Base-by-base conservation (phyloP, 1,284 basidiomycete genomes). In the Termitomyces sp. region DNA sequence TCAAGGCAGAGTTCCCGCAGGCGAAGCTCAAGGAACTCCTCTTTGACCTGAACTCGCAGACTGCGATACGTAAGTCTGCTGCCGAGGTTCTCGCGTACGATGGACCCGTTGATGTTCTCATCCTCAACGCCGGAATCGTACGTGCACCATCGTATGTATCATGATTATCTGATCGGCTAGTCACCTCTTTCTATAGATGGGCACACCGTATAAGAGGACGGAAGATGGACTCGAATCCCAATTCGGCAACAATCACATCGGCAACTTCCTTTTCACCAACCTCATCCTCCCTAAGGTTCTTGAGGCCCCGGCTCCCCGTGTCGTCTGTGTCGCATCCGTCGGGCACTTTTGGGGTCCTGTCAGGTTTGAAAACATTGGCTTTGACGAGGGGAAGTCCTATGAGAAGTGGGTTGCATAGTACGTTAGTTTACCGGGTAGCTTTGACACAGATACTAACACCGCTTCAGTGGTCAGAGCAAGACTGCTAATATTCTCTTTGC, bases 221-320 rank as follows among this genome's bases (percentile, higher is more conserved):
- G 41, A 28, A 8, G 52, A 57, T 18, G 53, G 53, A 9, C 49
- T 54, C 13, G 53, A 57, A 33, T 45, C 21, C 10, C 56, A 57
- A 19, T 57, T 57, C 30, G 56, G 45, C 31, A 54, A 40, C 21
- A 57, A 57, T 31, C 56, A 57, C 21, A 49, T 57, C 3, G 50
- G 56, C 43, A 47, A 55, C 41, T 57, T 55, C 46, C 47, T 57
- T 26, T 57, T 57, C 56, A 55, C 54, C 28, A 55, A 55, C 38
- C 50, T 57, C 9, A 49, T 57, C 50, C 13, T 57, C 28, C 43
- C 46, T 21, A 55, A 52, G 44, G 16, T 55, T 16, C 28, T 55
- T 7, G 50, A 48, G 9, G 39, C 50, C 11, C 5, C 39, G 5
- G 37, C 45, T 16, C 38, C 55, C 18, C 40, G 56, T 30, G 38